Percentiles rank a stretch among this genome's conserved stretches.
phyloP scores from a whole-genome alignment of 306 rosid species.

The Vicia villosa region DNA sequence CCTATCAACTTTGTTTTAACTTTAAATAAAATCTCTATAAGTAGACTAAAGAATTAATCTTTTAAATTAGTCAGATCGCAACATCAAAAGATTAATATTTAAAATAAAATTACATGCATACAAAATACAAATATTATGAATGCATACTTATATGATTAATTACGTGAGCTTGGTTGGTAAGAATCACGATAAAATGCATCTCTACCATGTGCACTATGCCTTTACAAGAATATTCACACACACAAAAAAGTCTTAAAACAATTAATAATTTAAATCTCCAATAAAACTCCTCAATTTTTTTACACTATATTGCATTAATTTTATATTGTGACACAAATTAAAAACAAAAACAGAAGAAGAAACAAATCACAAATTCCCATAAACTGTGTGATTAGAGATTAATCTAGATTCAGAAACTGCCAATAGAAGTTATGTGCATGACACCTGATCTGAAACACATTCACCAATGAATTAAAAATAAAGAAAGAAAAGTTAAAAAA shows the following conservation, averaged over 20 bases:
- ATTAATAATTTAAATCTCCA: not conserved
- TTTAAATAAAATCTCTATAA: too few relatives aligned
- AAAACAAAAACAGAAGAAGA: slow-evolving; percentile 23
- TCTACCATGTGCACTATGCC: slow-evolving; percentile 1
- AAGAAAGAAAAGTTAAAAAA: not conserved
- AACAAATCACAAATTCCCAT: slow-evolving; percentile 50
- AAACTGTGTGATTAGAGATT: slow-evolving; percentile 29
- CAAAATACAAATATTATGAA: too few relatives aligned
- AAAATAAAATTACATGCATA: too few relatives aligned
- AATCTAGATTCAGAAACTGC: slow-evolving; percentile 42
- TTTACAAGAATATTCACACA: not conserved
- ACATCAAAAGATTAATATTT: too few relatives aligned
- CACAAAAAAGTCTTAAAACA: too few relatives aligned
- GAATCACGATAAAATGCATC: slow-evolving; percentile 9
- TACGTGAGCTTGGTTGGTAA: not conserved
- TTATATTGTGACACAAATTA: not conserved
- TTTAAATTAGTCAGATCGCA: too few relatives aligned
- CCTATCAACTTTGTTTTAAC: too few relatives aligned
- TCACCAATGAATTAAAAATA: slow-evolving; percentile 35
- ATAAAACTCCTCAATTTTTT: not conserved
- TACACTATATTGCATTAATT: not conserved
- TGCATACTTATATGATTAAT: too few relatives aligned
- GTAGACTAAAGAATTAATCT: too few relatives aligned
- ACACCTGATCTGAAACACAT: slow-evolving; percentile 35
- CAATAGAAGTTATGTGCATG: slow-evolving; percentile 36